These are phyloP conservation scores for Taphrina flavorubra DNA, from an alignment of 1,139 yeast species.

Conservation along the genomic window DNA sequence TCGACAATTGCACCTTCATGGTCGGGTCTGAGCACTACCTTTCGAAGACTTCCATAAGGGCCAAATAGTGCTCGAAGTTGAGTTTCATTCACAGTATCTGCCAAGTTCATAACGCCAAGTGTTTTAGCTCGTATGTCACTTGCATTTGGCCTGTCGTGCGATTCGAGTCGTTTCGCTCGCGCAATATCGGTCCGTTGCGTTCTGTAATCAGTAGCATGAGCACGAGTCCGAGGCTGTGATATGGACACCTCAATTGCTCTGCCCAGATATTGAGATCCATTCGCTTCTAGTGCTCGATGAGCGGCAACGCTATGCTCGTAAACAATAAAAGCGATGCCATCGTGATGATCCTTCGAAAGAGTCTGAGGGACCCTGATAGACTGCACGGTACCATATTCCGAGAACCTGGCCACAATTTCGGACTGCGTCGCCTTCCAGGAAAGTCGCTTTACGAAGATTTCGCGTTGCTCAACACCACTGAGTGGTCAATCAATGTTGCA, in stretches of 20 bases:
- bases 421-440: conserved; percentile 54
- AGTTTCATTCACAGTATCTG: conserved; percentile 48
- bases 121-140: conserved; percentile 45
- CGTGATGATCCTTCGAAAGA: conserved; percentile 23
- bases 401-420: conserved; percentile 51
- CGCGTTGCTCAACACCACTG: conserved; percentile 60
- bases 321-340: conserved; percentile 31
- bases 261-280: conserved; percentile 38
- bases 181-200: not conserved
- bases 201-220: not conserved
- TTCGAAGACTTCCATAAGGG: conserved; percentile 53
- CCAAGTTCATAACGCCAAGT: conserved; percentile 48
- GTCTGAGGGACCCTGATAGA: conserved; percentile 58
- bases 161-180: not conserved
- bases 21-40: conserved; percentile 59
- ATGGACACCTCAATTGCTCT: conserved; percentile 40
- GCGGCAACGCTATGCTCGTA: conserved; percentile 13
- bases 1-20: conserved; percentile 62
- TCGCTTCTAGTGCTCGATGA: conserved; percentile 1
- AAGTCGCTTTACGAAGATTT: conserved; percentile 60
- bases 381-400: conserved; percentile 59
- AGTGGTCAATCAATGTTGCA: conserved; percentile 55
- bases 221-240: not conserved
- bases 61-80: conserved; percentile 51
- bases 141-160: conserved; percentile 3